Base-by-base conservation (phyloP, 495 filamentous ascomycete species). In the Podospora bellae-mahoneyi region DNA sequence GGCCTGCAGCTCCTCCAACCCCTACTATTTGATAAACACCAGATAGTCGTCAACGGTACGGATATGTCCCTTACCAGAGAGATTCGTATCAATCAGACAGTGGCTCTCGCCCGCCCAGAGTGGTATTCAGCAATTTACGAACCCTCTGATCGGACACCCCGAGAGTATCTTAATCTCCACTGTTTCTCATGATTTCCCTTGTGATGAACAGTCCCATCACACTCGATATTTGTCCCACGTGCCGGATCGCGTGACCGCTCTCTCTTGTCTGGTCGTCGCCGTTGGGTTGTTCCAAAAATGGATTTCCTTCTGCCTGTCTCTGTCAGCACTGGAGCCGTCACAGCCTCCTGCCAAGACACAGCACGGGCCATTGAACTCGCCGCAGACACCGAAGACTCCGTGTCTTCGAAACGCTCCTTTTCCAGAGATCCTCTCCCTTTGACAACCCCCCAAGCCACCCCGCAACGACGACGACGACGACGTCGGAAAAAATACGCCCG, bases 321-420 rank as follows among this genome's bases (percentile, higher is more conserved):
- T 20, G 27, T 32, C 61, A 63, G 61, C 30, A 48, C 39, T 48
- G 39, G 39, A 48, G 39, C 61, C 32, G 67, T 66, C 70, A 71
- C 75, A 74, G 74, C 75, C 74, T 70, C 74, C 54, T 72, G 69
- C 72, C 70, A 73, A 77, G 74, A 34, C 54, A 65, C 53, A n/a
- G 73, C 75, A 77, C 75, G 66, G 75, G 30, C 75, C 73, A 75
- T 23, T 57, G 32, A 32, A 23, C 54, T 65, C 20, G 57, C 66
- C 64, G 64, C 69, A 62, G 64, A 72, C 62, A 23, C 73, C 74
- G 73, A 76, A 70, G 71, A 68, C 67, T 73, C 75, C 75, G 74
- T 68, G 69, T 68, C 65, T 72, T 67, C 66, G 61, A 63, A 34
- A 70, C 70, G 65, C 68, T 69, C 69, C 64, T 65, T 73, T 72